phyloP scores from a whole-genome alignment of 73 alveolate genomes.

The Tetrahymena borealis region DNA sequence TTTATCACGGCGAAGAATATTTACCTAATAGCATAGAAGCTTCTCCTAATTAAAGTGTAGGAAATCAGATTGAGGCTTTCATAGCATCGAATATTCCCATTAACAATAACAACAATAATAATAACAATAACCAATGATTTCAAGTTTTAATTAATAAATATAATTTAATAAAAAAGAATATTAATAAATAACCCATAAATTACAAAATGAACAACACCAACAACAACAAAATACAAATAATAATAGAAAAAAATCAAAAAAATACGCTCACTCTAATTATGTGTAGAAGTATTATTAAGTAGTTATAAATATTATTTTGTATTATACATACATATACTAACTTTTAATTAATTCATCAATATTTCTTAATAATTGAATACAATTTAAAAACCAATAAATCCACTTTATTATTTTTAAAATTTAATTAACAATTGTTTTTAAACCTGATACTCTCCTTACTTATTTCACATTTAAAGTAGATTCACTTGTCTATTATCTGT shows the following conservation, averaged over 20 bases:
- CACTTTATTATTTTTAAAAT: neutral
- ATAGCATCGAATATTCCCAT: neutral
- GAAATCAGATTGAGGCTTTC: neutral
- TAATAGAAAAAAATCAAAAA: neutral
- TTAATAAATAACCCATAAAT: too few species aligned
- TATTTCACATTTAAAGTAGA: too few species aligned
- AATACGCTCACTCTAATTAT: neutral
- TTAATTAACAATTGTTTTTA: too few species aligned
- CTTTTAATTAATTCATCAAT: neutral
- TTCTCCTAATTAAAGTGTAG: neutral
- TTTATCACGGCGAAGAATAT: neutral
- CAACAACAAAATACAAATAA: neutral
- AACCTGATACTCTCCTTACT: neutral
- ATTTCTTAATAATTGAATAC: neutral
- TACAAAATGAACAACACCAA: too few species aligned
- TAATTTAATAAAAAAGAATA: too few species aligned
- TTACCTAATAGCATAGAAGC: neutral
- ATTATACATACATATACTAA: neutral
- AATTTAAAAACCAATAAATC: too few species aligned
- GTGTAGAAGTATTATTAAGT: too few species aligned
- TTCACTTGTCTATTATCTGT: too few species aligned
- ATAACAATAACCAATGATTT: too few species aligned
- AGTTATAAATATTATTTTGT: neutral
- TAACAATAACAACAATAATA: neutral
- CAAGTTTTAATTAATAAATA: too few species aligned